These are phyloP conservation scores for Aureobasidium sp. DNA, from an alignment of 2,329 filamentous ascomycete genomes.

Conservation along the genomic window DNA sequence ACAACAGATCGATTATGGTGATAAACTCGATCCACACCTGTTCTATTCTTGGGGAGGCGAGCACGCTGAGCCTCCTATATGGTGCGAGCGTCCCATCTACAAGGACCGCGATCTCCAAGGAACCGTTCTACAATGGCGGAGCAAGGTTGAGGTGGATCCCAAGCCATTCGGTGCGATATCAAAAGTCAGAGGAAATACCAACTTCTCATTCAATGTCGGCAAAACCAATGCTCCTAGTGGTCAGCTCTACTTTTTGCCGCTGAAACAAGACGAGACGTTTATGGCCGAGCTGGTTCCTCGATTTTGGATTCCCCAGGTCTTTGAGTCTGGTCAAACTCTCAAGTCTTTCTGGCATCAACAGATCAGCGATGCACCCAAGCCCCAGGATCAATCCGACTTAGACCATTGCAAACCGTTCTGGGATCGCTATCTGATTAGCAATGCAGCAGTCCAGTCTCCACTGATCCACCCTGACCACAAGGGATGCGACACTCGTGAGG, in stretches of 20 bases:
- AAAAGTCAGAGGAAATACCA: neutral
- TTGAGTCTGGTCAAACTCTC: conserved; percentile 20
- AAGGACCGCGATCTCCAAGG: neutral
- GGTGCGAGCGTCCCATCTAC: conserved; percentile 1
- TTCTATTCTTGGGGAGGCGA: conserved; percentile 8
- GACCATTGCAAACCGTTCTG: conserved; percentile 27
- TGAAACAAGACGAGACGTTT: neutral
- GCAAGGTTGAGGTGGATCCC: neutral
- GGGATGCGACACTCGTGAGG: conserved; percentile 25
- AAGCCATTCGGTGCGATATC: neutral
- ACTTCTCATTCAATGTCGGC: neutral
- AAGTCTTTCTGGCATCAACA: conserved; percentile 26
- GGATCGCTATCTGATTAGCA: conserved; percentile 18
- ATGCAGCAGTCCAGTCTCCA: conserved; percentile 14
- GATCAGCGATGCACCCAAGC: conserved; percentile 19
- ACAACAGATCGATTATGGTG: neutral
- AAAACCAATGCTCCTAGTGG: neutral
- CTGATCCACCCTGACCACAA: conserved; percentile 18
- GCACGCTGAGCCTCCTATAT: neutral
- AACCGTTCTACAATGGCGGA: neutral
- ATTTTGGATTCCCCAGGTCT: conserved; percentile 25
- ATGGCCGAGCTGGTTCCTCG: conserved; percentile 23
- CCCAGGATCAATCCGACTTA: conserved; percentile 24
- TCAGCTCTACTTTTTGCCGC: conserved; percentile 6
- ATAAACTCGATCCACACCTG: neutral